phyloP scores from a whole-genome alignment of 495 filamentous ascomycete species.

The Penicillium egyptiacum region DNA sequence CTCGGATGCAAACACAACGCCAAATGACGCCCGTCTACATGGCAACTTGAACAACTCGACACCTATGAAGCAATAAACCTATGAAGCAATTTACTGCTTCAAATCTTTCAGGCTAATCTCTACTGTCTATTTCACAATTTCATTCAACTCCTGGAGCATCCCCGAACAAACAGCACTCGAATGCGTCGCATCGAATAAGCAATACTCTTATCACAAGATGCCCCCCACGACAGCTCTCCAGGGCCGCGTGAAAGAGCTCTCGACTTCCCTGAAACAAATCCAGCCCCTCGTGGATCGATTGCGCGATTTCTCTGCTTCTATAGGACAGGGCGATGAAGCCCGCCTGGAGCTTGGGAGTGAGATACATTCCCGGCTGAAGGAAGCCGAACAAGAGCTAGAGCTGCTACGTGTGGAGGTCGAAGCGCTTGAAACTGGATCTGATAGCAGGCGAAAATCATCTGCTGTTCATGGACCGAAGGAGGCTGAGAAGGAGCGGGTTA shows the following conservation, averaged over 20 bases:
- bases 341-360: conserved; percentile 76
- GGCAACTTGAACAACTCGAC: conserved; percentile 14
- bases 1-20: conserved; percentile 39
- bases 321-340: conserved; percentile 60
- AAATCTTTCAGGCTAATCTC: not conserved
- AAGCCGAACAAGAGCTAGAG: conserved; percentile 85
- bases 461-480: conserved; percentile 48
- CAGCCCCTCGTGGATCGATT: conserved; percentile 75
- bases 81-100: not conserved
- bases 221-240: conserved; percentile 59
- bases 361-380: conserved; percentile 78
- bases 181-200: not conserved
- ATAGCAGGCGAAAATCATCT: conserved; percentile 35
- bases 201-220: conserved; percentile 37
- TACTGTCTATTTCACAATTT: not conserved
- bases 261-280: conserved; percentile 64
- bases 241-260: conserved; percentile 65
- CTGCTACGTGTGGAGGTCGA: conserved; percentile 75
- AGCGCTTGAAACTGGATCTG: conserved; percentile 53
- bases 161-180: conserved; percentile 1
- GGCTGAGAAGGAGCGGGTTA: conserved; percentile 58
- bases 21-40: conserved; percentile 22
- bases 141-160: not conserved
- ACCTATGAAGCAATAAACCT: not conserved
- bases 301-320: conserved; percentile 62